Conservation (phyloP, 2,329 filamentous ascomycete genomes). For the Colletotrichum tanaceti region DNA sequence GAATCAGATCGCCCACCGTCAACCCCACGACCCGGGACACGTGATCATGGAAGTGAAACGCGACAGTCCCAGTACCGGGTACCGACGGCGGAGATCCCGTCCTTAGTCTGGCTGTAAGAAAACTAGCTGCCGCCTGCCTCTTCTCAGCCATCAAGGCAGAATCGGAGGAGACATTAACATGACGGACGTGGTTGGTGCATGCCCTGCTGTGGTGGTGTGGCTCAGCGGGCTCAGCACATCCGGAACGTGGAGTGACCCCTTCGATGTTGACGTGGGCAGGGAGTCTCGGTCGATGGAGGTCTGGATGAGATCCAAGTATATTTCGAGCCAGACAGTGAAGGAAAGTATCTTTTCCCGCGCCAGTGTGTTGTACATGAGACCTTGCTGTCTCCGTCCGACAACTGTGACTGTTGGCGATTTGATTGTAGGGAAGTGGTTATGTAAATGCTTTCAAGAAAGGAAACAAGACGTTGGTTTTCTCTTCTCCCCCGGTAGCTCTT, state of each 20-base stretch:
- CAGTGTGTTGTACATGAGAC: not conserved
- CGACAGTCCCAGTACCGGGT: constrained; percentile 30
- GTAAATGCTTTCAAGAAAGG: constrained; percentile 11
- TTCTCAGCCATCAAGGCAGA: constrained; percentile 2
- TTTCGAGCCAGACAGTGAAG: not conserved
- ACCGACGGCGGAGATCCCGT: constrained; percentile 24
- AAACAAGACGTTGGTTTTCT: not conserved
- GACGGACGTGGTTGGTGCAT: constrained; percentile 34
- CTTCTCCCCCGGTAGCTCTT: not conserved
- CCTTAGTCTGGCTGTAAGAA: not conserved
- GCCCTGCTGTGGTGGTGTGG: constrained; percentile 35
- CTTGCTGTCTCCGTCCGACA: not conserved
- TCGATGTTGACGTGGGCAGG: constrained; percentile 26
- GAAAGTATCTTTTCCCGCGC: not conserved
- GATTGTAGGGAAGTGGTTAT: constrained; percentile 3
- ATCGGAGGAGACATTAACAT: constrained; percentile 7
- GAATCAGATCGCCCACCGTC: constrained; percentile 4
- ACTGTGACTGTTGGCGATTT: constrained; percentile 1
- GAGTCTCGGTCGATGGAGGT: constrained; percentile 1
- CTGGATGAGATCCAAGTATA: constrained; percentile 8
- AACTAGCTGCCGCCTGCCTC: not conserved
- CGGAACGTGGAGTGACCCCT: constrained; percentile 31
- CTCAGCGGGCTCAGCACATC: constrained; percentile 26
- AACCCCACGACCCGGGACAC: constrained; percentile 18
- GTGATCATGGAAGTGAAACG: constrained; percentile 37